Conservation (phyloP, 164 flowering plant genomes). For the Buxus sempervirens region DNA sequence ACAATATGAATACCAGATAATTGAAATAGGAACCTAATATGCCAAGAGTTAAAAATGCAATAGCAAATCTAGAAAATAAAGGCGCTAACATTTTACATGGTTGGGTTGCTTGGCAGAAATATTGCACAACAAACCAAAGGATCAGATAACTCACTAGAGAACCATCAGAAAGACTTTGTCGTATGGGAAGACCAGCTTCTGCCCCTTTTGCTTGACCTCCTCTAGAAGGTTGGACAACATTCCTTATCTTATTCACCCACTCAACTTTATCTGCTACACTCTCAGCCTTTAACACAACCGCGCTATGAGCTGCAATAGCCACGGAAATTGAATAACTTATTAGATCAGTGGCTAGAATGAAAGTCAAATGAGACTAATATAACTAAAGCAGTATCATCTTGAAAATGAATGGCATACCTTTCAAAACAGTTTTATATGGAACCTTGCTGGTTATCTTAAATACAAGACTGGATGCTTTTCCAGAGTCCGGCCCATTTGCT, state of each 20-base stretch:
- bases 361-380: background rate
- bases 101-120: background rate
- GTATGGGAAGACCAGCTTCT: slow-evolving; percentile 51
- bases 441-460: slow-evolving; percentile 88
- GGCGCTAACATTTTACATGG: background rate
- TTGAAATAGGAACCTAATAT: background rate
- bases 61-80: background rate
- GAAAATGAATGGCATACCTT: slow-evolving; percentile 44
- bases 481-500: slow-evolving; percentile 81
- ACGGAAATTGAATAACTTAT: background rate
- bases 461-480: slow-evolving; percentile 60
- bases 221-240: slow-evolving; percentile 50
- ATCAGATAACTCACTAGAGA: slow-evolving; percentile 59
- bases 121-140: background rate
- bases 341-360: background rate
- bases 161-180: slow-evolving; percentile 96
- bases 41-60: background rate
- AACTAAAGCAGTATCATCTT: background rate
- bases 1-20: background rate
- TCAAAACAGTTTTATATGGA: slow-evolving; percentile 87
- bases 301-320: slow-evolving; percentile 75
- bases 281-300: slow-evolving; percentile 91
- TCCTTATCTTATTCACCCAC: slow-evolving; percentile 81
- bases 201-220: slow-evolving; percentile 51
- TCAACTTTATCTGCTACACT: slow-evolving; percentile 73